These are phyloP conservation scores for Akanthomyces lecanii DNA, from an alignment of 2,329 filamentous ascomycete species.

Conservation along the genomic window DNA sequence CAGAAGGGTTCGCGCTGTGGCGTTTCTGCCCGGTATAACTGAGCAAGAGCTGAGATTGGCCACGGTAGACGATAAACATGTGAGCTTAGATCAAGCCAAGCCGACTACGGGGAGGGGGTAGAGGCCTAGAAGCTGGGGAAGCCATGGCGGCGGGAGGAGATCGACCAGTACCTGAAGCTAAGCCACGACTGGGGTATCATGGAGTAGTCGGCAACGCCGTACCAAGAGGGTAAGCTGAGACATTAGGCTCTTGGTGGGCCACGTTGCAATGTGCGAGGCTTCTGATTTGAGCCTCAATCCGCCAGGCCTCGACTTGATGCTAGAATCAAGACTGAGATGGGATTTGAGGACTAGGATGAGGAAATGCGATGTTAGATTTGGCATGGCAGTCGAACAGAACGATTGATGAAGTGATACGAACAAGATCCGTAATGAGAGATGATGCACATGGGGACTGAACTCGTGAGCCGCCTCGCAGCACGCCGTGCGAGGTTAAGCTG, in stretches of 20 bases:
- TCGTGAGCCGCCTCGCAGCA: not conserved
- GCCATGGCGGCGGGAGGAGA: not conserved
- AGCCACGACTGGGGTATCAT: not conserved
- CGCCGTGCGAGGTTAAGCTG: slow-evolving; percentile 1
- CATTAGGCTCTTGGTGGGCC: not conserved
- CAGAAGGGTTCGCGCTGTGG: not conserved
- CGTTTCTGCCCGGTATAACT: not conserved
- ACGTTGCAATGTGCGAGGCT: not conserved
- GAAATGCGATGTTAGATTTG: not conserved
- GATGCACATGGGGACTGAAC: not conserved
- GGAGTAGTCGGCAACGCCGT: not conserved
- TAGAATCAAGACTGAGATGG: not conserved
- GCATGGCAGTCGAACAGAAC: not conserved
- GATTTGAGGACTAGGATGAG: no score
- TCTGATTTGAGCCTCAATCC: not conserved
- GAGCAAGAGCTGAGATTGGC: not conserved
- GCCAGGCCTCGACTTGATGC: not conserved
- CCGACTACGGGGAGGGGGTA: not conserved
- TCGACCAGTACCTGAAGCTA: slow-evolving; percentile 10
- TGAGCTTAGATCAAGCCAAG: not conserved
- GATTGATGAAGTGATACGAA: not conserved
- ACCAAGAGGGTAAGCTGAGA: slow-evolving; percentile 4
- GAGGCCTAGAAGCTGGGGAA: slow-evolving; percentile 2
- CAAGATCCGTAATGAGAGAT: not conserved
- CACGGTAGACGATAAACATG: not conserved